Conservation (phyloP, 805 yeast genomes). For the Yueomyces sinensis region DNA sequence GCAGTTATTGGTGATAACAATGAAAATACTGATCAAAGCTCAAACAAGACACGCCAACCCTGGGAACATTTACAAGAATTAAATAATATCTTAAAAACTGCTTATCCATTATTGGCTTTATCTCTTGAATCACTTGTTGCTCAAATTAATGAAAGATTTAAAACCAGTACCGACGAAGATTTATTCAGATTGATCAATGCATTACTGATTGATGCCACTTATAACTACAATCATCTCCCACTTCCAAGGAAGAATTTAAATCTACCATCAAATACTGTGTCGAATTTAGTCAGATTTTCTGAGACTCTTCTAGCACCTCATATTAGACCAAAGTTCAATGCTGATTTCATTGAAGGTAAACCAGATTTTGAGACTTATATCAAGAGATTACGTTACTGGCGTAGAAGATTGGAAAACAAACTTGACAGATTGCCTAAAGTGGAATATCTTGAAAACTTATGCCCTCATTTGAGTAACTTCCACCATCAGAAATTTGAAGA, state of each 20-base stretch:
- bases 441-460: conserved; percentile 75
- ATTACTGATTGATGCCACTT: conserved; percentile 83
- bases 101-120: conserved; percentile 85
- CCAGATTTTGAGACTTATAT: conserved; percentile 86
- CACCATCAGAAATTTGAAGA: conserved; percentile 98
- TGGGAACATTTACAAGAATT: conserved; percentile 91
- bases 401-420: conserved; percentile 83
- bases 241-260: conserved; percentile 80
- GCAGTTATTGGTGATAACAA: conserved; percentile 28
- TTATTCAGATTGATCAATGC: conserved; percentile 91
- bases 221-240: conserved; percentile 72
- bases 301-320: conserved; percentile 86
- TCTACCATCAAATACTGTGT: conserved; percentile 83
- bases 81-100: conserved; percentile 90
- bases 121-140: conserved; percentile 92
- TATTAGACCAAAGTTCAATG: conserved; percentile 78
- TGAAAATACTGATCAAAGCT: conserved; percentile 5
- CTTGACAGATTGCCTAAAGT: conserved; percentile 72
- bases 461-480: conserved; percentile 93
- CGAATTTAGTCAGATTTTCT: conserved; percentile 77
- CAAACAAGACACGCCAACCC: conserved; percentile 46
- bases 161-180: conserved; percentile 89
- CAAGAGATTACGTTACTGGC: conserved; percentile 75
- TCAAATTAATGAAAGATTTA: conserved; percentile 87
- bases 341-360: conserved; percentile 74